These are phyloP conservation scores for Clarireedia paspali DNA, from an alignment of 2,329 filamentous ascomycete species.

Conservation along the genomic window DNA sequence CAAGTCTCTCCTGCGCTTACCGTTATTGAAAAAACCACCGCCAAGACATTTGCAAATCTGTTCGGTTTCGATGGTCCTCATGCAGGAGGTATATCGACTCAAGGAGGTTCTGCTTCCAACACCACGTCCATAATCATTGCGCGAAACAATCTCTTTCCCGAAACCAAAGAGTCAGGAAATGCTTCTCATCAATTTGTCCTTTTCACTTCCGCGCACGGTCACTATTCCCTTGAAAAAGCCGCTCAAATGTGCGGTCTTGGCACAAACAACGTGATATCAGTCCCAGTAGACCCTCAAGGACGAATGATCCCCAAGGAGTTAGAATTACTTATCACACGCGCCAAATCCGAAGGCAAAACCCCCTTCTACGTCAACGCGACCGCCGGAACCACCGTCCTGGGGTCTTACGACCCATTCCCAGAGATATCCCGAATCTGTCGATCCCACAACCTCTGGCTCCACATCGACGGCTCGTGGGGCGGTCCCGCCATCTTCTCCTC, in stretches of 20 bases:
- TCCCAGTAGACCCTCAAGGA: constrained; percentile 66
- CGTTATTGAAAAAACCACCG: constrained; percentile 78
- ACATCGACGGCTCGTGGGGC: constrained; percentile 90
- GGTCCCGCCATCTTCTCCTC: constrained; percentile 72
- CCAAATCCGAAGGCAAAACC: constrained; percentile 61
- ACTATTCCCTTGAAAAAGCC: constrained; percentile 92
- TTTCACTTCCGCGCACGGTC: constrained; percentile 84
- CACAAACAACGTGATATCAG: constrained; percentile 59
- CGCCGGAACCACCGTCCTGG: constrained; percentile 87
- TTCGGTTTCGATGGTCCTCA: constrained; percentile 68
- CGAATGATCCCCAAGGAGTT: constrained; percentile 64
- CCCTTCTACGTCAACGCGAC: constrained; percentile 95
- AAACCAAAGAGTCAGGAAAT: constrained; percentile 68
- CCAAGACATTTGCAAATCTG: constrained; percentile 61
- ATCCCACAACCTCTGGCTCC: constrained; percentile 74
- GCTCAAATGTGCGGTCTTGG: constrained; percentile 88
- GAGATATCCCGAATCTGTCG: constrained; percentile 64
- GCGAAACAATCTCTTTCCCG: constrained; percentile 75
- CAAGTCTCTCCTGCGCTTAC: constrained; percentile 86
- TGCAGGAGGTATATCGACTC: constrained; percentile 61
- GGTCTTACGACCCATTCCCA: constrained; percentile 76
- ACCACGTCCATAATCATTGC: constrained; percentile 79
- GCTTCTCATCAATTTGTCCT: constrained; percentile 60
- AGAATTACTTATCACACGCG: constrained; percentile 51
- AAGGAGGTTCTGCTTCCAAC: constrained; percentile 81